These are phyloP conservation scores for Sambucus nigra DNA, from an alignment of 129 eudicot genomes.

Conservation along the genomic window DNA sequence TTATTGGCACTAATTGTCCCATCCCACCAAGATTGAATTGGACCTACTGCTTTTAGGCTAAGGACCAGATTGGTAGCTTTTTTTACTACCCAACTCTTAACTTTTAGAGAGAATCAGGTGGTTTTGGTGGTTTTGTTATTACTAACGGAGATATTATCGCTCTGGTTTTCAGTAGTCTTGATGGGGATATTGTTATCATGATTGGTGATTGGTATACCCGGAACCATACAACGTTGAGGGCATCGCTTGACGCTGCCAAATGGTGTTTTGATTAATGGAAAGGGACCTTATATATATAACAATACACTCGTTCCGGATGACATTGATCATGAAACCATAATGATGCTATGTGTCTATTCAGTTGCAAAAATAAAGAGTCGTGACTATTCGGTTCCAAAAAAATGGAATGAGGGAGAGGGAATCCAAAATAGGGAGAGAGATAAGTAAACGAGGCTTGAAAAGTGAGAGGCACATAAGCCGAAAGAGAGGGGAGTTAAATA, in stretches of 20 bases:
- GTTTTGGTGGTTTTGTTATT: slow-evolving; percentile 64
- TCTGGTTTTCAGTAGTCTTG: slow-evolving; percentile 58
- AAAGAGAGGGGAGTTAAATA: too few species aligned
- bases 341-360: too few species aligned
- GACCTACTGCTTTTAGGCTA: slow-evolving; percentile 88
- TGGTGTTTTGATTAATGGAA: slow-evolving; percentile 94
- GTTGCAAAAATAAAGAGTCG: too few species aligned
- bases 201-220: slow-evolving; percentile 94
- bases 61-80: slow-evolving; percentile 95
- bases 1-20: slow-evolving; percentile 89
- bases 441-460: too few species aligned
- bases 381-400: too few species aligned
- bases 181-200: slow-evolving; percentile 68
- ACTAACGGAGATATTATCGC: slow-evolving; percentile 52
- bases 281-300: slow-evolving; percentile 85
- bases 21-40: slow-evolving; percentile 73
- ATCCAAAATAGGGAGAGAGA: too few species aligned
- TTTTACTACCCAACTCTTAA: slow-evolving; percentile 74
- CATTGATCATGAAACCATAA: slow-evolving; percentile 61
- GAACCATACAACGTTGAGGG: slow-evolving; percentile 60
- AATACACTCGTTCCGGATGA: slow-evolving; percentile 71
- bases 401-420: too few species aligned
- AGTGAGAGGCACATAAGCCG: too few species aligned
- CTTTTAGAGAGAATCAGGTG: slow-evolving; percentile 88
- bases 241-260: slow-evolving; percentile 72